These are phyloP conservation scores for Bidens hawaiensis DNA, from an alignment of 140 eudicot genomes.

Conservation along the genomic window DNA sequence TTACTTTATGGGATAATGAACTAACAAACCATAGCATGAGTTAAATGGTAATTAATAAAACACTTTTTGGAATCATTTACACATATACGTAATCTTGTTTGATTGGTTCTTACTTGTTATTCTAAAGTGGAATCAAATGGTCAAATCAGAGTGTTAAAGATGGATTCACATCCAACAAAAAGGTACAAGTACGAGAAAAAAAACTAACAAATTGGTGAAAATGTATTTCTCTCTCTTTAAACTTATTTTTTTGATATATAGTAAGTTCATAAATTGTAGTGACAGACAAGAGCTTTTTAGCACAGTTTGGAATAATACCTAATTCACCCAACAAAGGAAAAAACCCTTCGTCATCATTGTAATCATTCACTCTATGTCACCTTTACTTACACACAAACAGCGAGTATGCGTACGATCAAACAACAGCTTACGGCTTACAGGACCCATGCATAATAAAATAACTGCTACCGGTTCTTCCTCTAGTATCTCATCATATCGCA, in stretches of 20 bases:
- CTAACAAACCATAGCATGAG: not conserved
- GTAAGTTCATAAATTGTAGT: constrained; percentile 26
- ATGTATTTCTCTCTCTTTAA: constrained; percentile 14
- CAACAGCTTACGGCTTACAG: constrained; percentile 40
- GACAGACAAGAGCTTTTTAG: constrained; percentile 47
- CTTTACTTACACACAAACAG: constrained; percentile 23
- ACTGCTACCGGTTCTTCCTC: constrained; percentile 36
- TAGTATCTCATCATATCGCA: constrained; percentile 32
- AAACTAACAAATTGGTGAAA: constrained; percentile 20
- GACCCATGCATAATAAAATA: constrained; percentile 33
- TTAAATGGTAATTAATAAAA: not conserved
- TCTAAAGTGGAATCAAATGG: constrained; percentile 1
- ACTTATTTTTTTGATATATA: constrained; percentile 8
- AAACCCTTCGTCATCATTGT: constrained; percentile 41
- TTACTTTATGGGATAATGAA: not conserved
- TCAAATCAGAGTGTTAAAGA: constrained; percentile 3
- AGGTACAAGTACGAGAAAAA: constrained; percentile 22
- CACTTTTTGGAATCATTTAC: constrained; percentile 6
- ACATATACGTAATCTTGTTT: not conserved
- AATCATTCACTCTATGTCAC: constrained; percentile 31
- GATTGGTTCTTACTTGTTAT: constrained; percentile 1
- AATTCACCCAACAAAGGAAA: constrained; percentile 36
- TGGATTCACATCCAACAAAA: constrained; percentile 25
- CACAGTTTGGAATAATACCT: constrained; percentile 44
- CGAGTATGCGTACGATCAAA: constrained; percentile 25